Conservation (phyloP, 139 green algal genomes). For the Coccomyxa sp. region DNA sequence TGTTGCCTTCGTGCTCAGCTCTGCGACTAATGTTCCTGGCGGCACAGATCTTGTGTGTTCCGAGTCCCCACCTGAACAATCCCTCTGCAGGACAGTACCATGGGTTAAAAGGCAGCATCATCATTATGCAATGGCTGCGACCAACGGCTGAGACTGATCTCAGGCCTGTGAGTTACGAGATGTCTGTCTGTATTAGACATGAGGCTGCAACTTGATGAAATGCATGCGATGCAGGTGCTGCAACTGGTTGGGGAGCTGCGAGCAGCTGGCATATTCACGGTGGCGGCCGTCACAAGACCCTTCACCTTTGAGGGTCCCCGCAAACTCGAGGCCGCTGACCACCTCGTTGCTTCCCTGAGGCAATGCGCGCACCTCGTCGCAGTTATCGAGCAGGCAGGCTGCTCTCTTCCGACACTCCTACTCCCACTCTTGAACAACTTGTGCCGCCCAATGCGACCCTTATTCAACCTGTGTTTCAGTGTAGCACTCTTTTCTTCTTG, state of each 20-base stretch:
- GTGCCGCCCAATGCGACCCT: no score
- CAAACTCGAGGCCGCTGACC: conserved; percentile 55
- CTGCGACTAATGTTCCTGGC: conserved; percentile 47
- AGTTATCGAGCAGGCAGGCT: conserved; percentile 41
- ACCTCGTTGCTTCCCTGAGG: conserved; percentile 52
- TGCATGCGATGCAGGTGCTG: conserved; percentile 21
- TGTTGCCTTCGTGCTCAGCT: conserved; percentile 55
- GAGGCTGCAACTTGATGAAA: no score
- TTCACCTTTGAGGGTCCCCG: conserved; percentile 72
- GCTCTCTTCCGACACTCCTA: not conserved
- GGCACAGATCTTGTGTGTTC: conserved; percentile 45
- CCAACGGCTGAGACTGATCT: no score
- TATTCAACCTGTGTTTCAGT: no score
- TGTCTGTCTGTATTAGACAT: no score
- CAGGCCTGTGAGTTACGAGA: no score
- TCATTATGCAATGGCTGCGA: no score
- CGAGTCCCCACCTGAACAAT: no score
- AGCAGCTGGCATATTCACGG: conserved; percentile 67
- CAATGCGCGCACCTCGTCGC: conserved; percentile 60
- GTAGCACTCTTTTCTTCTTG: no score
- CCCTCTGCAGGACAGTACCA: no score
- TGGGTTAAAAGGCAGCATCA: no score
- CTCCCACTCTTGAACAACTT: not conserved
- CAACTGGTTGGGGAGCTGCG: conserved; percentile 57
- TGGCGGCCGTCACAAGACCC: conserved; percentile 56